These are phyloP conservation scores for Zea luxurians DNA, from an alignment of 176 grass and related monocot genomes.

Conservation along the genomic window DNA sequence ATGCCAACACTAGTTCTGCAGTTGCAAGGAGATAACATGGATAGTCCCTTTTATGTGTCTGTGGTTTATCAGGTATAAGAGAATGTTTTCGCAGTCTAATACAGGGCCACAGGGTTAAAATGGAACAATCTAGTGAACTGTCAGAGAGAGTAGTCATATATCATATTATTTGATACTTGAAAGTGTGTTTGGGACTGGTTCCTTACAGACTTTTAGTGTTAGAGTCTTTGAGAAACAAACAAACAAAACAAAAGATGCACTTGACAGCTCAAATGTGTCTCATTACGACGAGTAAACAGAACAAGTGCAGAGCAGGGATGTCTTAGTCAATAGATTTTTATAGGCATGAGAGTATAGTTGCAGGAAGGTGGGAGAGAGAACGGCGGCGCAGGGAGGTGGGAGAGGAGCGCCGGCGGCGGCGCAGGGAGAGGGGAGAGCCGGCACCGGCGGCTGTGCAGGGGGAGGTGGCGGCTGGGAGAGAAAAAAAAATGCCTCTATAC, in stretches of 20 bases:
- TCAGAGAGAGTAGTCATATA: neutral
- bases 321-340: neutral
- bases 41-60: neutral
- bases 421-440: too few species aligned
- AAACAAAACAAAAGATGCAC: neutral
- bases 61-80: neutral
- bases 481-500: too few species aligned
- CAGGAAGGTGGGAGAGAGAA: too few species aligned
- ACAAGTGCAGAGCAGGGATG: conserved; percentile 8
- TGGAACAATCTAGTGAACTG: neutral
- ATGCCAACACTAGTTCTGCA: neutral
- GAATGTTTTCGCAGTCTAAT: neutral
- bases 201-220: conserved; percentile 3
- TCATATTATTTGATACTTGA: conserved; percentile 1
- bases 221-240: neutral
- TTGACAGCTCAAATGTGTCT: neutral
- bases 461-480: too few species aligned
- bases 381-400: too few species aligned
- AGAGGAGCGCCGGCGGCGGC: too few species aligned
- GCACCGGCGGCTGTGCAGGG: too few species aligned
- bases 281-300: neutral
- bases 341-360: neutral
- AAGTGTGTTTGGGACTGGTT: neutral
- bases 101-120: neutral
- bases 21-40: neutral